These are phyloP conservation scores for Ophiobolus disseminans DNA, from an alignment of 2,329 filamentous ascomycete genomes.

Conservation along the genomic window DNA sequence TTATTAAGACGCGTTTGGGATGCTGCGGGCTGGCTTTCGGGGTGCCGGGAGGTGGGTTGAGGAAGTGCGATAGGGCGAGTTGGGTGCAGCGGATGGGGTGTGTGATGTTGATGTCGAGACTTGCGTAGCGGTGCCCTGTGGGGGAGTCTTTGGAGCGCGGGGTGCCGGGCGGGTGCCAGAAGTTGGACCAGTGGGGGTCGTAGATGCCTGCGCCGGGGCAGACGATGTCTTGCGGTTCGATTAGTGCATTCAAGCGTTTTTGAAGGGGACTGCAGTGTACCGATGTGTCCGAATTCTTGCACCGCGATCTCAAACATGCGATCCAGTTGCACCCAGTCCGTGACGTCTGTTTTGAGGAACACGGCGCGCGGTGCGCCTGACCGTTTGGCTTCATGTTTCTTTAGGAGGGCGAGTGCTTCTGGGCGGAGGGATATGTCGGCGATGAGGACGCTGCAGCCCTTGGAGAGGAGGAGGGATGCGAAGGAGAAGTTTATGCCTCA, in stretches of 20 bases:
- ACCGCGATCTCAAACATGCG: conserved; percentile 41
- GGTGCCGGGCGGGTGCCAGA: conserved; percentile 57
- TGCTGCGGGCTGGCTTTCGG: conserved; percentile 47
- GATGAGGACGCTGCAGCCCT: conserved; percentile 57
- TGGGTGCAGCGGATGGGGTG: conserved; percentile 58
- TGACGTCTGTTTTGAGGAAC: conserved; percentile 55
- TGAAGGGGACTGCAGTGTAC: too few relatives aligned
- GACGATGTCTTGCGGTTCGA: too few relatives aligned
- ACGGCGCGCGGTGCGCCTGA: conserved; percentile 45
- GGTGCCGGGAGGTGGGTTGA: conserved; percentile 41
- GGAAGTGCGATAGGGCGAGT: conserved; percentile 55
- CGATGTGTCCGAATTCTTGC: conserved; percentile 45
- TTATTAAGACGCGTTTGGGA: conserved; percentile 56
- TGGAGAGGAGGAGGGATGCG: conserved; percentile 52
- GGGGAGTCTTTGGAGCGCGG: conserved; percentile 37
- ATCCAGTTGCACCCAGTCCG: conserved; percentile 43
- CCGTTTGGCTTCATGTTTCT: conserved; percentile 30
- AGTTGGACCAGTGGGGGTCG: conserved; percentile 57
- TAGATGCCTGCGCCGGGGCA: conserved; percentile 59
- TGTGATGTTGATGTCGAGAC: conserved; percentile 57
- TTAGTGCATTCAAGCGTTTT: too few relatives aligned
- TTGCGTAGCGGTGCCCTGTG: conserved; percentile 37
- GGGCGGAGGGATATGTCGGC: conserved; percentile 57
- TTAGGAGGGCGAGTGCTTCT: conserved; percentile 54
- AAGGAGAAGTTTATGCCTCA: conserved; percentile 59